phyloP scores from a whole-genome alignment of 257 asterid genomes.

The Ilex aquifolium region DNA sequence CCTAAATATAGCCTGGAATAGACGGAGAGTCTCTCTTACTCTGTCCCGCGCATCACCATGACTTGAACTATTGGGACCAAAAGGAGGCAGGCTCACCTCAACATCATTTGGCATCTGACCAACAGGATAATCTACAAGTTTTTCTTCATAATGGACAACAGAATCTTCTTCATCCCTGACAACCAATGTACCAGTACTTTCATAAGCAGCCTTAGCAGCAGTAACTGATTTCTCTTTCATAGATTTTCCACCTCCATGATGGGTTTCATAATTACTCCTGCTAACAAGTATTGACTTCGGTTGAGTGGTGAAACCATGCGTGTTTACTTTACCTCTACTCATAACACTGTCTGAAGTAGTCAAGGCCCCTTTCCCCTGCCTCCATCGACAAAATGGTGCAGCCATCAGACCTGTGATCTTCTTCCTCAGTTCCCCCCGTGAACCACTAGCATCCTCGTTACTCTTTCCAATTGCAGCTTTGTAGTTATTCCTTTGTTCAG shows the following conservation, averaged over 20 bases:
- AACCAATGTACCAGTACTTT: slow-evolving; percentile 19
- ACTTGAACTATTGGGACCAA: slow-evolving; percentile 51
- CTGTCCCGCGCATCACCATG: slow-evolving; percentile 60
- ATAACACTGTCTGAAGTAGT: slow-evolving; percentile 8
- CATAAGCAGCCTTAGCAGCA: slow-evolving; percentile 13
- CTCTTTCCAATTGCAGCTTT: background rate
- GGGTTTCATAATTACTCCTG: slow-evolving; percentile 19
- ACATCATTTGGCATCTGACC: slow-evolving; percentile 12
- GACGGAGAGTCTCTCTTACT: slow-evolving; percentile 68
- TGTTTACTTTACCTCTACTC: slow-evolving; percentile 20
- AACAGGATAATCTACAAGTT: slow-evolving; percentile 20
- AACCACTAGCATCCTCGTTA: background rate
- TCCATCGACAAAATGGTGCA: slow-evolving; percentile 23
- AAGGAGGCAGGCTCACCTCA: slow-evolving; percentile 59
- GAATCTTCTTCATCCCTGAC: slow-evolving; percentile 17
- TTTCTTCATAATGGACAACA: slow-evolving; percentile 15
- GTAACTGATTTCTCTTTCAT: slow-evolving; percentile 26
- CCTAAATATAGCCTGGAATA: slow-evolving; percentile 52
- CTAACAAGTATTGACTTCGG: slow-evolving; percentile 35
- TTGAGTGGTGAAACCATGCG: slow-evolving; percentile 19
- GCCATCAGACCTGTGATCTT: slow-evolving; percentile 29
- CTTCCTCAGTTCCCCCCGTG: slow-evolving; percentile 13
- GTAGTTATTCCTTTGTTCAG: slow-evolving; percentile 13
- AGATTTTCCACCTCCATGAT: slow-evolving; percentile 14
- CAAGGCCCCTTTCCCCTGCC: slow-evolving; percentile 15